Base-by-base conservation (phyloP, 148 eudicot species). In the Cornus kousa region DNA sequence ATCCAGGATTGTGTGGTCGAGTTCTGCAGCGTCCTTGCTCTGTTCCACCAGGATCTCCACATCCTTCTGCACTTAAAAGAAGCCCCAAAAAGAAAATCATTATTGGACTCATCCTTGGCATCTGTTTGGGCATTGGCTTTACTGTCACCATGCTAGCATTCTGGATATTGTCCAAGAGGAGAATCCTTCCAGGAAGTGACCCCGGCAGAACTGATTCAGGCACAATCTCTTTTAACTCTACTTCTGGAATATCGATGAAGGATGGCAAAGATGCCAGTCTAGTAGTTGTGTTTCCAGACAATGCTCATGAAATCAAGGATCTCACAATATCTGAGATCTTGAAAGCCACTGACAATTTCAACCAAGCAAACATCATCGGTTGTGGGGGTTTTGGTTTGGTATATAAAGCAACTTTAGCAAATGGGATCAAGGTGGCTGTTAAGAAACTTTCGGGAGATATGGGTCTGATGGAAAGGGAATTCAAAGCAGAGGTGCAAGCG, bases 301-400 rank as follows among this genome's bases (percentile, higher is more conserved):
- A 79, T 74, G 78, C 83, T 53, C 79, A 84, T 9, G 85, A 86
- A 70, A 81, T 86, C 75, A 89, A 88, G 67, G 89, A 90, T 71
- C 86, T 91, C 31, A 85, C 94, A 10, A 86, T 93, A 73, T 35
- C 83, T 28, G 92, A 91, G 77, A 87, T 95, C 31, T 78, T 93
- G 80, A 93, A 88, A 87, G 96, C 94, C 85, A 93, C 96, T 7
- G 86, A 90, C 32, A 88, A 93, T 79, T 95, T 95, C 82, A 93
- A 86, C 82, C 96, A 95, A 82, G 92, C 91, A 79, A 91, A 95
- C 72, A 95, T 95, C 64, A 84, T 95, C 14, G 98, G 98, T 3
- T 95, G 98, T 71, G 97, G 98, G 65, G 98, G 98, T 40, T 95
- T 93, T 66, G 98, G 98, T 71, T 80, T 95, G 89, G 98, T 95